A percentile compares a stretch with the other conserved stretches of the same genome.
Evolutionary conservation across 768 basidiomycete species (phyloP).

Genomic region (Fistulinella prunicolor): DNA sequence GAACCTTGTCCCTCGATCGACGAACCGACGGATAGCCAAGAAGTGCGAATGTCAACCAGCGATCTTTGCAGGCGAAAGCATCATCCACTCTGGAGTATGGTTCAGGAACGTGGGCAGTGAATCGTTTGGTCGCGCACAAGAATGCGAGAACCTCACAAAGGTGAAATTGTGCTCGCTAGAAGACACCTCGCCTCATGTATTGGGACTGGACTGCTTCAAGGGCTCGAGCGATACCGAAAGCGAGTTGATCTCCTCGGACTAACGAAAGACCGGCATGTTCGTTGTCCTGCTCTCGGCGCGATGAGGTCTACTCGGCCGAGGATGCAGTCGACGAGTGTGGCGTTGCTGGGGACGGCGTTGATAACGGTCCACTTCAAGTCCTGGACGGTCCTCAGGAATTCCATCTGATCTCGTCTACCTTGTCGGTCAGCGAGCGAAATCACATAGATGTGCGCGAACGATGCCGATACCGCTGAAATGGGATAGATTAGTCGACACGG

Average conservation of each 20-base stretch:
- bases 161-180: neutral
- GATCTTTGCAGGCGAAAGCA: conserved; percentile 57
- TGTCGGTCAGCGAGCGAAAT: conserved; percentile 55
- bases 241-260: conserved; percentile 39
- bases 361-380: conserved; percentile 52
- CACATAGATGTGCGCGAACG: conserved; percentile 46
- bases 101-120: conserved; percentile 34
- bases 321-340: conserved; percentile 40
- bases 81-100: conserved; percentile 41
- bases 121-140: conserved; percentile 41
- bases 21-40: conserved; percentile 45
- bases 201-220: conserved; percentile 19
- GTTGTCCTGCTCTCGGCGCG: neutral
- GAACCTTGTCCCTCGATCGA: conserved; percentile 30
- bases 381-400: conserved; percentile 45
- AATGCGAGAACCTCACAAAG: conserved; percentile 17
- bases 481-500: neutral
- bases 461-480: conserved; percentile 33
- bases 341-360: conserved; percentile 44
- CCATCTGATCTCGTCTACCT: conserved; percentile 60
- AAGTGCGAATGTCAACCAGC: conserved; percentile 76
- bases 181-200: conserved; percentile 15
- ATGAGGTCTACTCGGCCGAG: conserved; percentile 38
- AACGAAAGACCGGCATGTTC: conserved; percentile 27
- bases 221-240: conserved; percentile 13